phyloP scores from a whole-genome alignment of 2,329 filamentous ascomycete genomes.

The Colletotrichum sp. region DNA sequence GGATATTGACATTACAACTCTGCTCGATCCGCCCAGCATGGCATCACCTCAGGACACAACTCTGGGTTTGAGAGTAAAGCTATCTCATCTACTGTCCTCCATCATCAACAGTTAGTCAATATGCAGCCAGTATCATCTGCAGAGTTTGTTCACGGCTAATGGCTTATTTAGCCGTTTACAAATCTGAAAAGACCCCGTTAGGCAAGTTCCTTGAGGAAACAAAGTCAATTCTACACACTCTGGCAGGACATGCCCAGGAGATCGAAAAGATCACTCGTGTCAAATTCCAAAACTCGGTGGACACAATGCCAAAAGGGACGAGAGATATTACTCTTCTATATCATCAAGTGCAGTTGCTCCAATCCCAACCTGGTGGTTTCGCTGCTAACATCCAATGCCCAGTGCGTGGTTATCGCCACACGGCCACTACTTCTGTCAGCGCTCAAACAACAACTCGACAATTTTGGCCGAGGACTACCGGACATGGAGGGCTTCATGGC shows the following conservation, averaged over 20 bases:
- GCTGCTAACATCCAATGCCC: neutral
- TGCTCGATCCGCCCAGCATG: slow-evolving; percentile 28
- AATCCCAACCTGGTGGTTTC: neutral
- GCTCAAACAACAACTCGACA: slow-evolving; percentile 39
- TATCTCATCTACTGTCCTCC: slow-evolving; percentile 37
- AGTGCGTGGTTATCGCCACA: slow-evolving; percentile 45
- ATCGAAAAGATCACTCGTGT: slow-evolving; percentile 38
- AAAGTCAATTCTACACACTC: slow-evolving; percentile 35
- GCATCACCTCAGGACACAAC: slow-evolving; percentile 31
- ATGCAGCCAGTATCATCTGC: neutral
- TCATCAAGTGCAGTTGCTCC: slow-evolving; percentile 34
- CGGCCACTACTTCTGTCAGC: slow-evolving; percentile 41
- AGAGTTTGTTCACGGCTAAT: neutral
- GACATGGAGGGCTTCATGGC: slow-evolving; percentile 34
- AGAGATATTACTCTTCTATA: slow-evolving; percentile 41
- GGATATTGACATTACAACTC: slow-evolving; percentile 40
- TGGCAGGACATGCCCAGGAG: slow-evolving; percentile 41
- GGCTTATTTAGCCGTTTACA: slow-evolving; percentile 36
- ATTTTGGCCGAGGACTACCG: slow-evolving; percentile 25
- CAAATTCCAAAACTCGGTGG: slow-evolving; percentile 34
- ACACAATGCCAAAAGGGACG: slow-evolving; percentile 38
- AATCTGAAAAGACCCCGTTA: slow-evolving; percentile 33
- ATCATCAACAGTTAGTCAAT: slow-evolving; percentile 36
- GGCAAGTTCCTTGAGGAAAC: slow-evolving; percentile 39
- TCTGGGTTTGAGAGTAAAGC: slow-evolving; percentile 37